Evolutionary conservation across 192 early-diverging fungal genomes (phyloP), one percentile per base, ranked within the genome.

Genomic region (Coemansia reversa): DNA sequence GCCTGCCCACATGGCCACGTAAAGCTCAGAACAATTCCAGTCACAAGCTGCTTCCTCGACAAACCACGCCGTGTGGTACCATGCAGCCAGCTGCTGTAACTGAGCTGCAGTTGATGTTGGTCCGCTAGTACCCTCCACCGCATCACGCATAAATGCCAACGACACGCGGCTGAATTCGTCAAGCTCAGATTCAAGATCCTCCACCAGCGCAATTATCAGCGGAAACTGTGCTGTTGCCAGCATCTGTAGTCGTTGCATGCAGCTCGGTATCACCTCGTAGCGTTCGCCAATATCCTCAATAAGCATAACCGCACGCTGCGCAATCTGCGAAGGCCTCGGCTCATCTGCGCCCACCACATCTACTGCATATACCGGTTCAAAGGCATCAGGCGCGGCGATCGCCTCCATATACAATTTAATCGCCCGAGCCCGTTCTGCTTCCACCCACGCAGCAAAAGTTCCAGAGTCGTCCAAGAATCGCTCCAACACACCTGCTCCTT

Each of bases 391-490:
- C 9, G 85, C 86, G 5, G 81, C 68, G 54, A 88, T 79, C 18
- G 88, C 86, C 42, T 86, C 86, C 64, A 82, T 82, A 63, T 88
- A 91, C 42, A 87, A 82, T 7, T 77, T 75, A 12, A 84, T 82
- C 7, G 87, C 82, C 63, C 72, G 86, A 12, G 81, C 70, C 35
- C 86, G 87, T 60, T 91, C 91, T 4, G 84, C 82, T 42, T 84
- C 75, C 24, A 92, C 70, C 91, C 91, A 92, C 6, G 86, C 82
- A 5, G 82, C 81, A 69, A 89, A 89, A 69, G 85, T 76, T 19
- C 70, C 82, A 14, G 56, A 45, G 16, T 89, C 86, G 28, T 73
- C 65, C 27, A 88, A 74, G n/a, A 89, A 84, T 3, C 79, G 64
- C 9, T 84, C 76, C 22, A 85, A 80, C 3, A 71, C 56, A 23